These are phyloP conservation scores for Alternaria brassicae DNA, from an alignment of 2,329 filamentous ascomycete genomes.

Conservation along the genomic window DNA sequence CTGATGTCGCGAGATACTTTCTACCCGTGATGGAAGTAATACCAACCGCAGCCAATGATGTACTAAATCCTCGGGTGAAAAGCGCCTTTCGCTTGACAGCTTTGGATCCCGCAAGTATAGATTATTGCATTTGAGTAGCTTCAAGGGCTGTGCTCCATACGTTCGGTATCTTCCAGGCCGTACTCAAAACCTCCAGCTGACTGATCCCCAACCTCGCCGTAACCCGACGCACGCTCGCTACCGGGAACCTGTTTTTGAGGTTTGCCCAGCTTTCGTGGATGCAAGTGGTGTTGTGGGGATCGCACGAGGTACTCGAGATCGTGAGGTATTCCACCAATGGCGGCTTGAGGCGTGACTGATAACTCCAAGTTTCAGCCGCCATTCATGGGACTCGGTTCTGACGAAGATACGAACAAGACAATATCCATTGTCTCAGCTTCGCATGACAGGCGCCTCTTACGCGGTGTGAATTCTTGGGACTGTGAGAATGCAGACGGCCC, in stretches of 20 bases:
- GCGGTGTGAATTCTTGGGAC: neutral
- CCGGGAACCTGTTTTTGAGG: slow-evolving; percentile 7
- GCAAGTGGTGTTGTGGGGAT: neutral
- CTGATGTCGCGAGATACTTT: neutral
- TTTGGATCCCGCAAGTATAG: neutral
- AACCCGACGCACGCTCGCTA: slow-evolving; percentile 5
- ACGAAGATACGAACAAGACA: neutral
- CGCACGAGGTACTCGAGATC: slow-evolving; percentile 5
- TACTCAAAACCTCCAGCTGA: neutral
- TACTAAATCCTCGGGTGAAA: neutral
- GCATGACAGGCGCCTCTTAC: slow-evolving; percentile 9
- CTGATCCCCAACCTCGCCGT: neutral
- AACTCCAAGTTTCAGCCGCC: neutral
- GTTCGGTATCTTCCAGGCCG: neutral
- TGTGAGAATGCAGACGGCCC: slow-evolving; percentile 10
- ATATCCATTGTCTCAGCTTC: slow-evolving; percentile 19
- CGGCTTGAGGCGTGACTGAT: neutral
- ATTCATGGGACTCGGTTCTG: neutral
- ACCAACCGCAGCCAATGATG: neutral
- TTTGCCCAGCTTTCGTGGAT: neutral
- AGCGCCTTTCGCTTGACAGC: neutral
- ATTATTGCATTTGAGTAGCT: neutral
- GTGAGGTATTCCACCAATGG: slow-evolving; percentile 3
- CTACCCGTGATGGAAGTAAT: neutral
- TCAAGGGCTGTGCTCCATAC: neutral